phyloP scores from a whole-genome alignment of 768 basidiomycete species.

The Trametes cubensis region DNA sequence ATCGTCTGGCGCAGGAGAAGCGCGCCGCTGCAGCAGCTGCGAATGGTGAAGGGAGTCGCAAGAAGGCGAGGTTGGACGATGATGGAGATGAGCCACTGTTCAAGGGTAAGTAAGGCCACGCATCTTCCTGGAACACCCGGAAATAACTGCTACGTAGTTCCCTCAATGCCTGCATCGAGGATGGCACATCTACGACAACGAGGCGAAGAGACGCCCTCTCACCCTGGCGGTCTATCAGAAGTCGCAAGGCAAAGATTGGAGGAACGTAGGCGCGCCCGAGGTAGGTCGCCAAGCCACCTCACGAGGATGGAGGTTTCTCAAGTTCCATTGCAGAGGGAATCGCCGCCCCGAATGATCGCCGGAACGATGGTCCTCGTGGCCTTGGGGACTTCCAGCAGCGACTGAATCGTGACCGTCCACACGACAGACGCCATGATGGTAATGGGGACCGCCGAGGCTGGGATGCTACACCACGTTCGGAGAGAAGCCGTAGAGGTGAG shows the following conservation, averaged over 20 bases:
- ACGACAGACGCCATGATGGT: constrained; percentile 35
- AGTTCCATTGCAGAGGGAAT: constrained; percentile 64
- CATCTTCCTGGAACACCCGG: neutral
- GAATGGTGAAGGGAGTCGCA: constrained; percentile 56
- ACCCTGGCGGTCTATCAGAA: constrained; percentile 87
- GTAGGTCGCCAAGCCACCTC: constrained; percentile 36
- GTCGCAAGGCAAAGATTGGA: constrained; percentile 71
- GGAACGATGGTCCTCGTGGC: constrained; percentile 68
- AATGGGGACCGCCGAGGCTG: constrained; percentile 34
- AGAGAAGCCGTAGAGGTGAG: constrained; percentile 48
- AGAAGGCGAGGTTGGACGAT: constrained; percentile 58
- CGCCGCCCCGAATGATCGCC: constrained; percentile 55
- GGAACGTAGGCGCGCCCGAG: constrained; percentile 70
- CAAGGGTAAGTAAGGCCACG: constrained; percentile 65
- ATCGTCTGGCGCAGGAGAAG: constrained; percentile 88
- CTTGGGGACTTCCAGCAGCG: constrained; percentile 92
- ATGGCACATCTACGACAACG: constrained; percentile 66
- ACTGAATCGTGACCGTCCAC: constrained; percentile 67
- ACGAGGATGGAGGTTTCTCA: neutral
- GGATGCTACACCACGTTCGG: constrained; percentile 66
- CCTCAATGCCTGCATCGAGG: constrained; percentile 65
- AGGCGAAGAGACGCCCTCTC: constrained; percentile 91
- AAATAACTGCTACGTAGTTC: constrained; percentile 54
- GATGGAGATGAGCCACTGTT: constrained; percentile 72
- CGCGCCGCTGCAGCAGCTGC: constrained; percentile 55